Percentiles rank a stretch among this genome's conserved stretches.
Evolutionary conservation across 352 stramenopile species (phyloP).

Genomic region (Discostella stelligera): DNA sequence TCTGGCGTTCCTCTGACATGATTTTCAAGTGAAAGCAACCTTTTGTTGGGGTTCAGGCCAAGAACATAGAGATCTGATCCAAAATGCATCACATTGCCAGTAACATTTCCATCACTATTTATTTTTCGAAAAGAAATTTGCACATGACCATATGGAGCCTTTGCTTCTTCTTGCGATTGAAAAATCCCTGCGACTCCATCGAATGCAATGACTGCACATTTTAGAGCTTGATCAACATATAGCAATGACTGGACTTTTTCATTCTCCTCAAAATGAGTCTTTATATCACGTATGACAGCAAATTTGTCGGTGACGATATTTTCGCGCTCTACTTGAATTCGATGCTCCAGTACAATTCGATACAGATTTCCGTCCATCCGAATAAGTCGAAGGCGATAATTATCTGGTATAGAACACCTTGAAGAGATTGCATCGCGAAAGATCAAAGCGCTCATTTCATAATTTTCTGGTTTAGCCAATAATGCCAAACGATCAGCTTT

Average conservation of each 20-base stretch:
- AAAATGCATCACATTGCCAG: no score
- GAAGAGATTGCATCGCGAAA: conserved; percentile 15
- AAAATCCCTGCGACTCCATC: conserved; percentile 27
- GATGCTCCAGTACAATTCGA: conserved; percentile 12
- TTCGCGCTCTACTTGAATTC: no score
- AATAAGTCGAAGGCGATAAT: conserved; percentile 24
- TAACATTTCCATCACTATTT: no score
- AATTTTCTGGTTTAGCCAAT: conserved; percentile 27
- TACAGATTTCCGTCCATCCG: conserved; percentile 16
- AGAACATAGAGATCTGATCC: not conserved
- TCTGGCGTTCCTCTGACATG: conserved; percentile 21
- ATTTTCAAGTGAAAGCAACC: conserved; percentile 39
- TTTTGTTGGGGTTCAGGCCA: conserved; percentile 47
- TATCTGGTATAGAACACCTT: conserved; percentile 18
- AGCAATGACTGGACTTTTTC: conserved; percentile 32
- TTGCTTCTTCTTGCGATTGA: conserved; percentile 26
- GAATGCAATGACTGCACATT: conserved; percentile 51
- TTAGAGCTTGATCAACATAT: conserved; percentile 29
- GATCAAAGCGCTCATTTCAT: conserved; percentile 9
- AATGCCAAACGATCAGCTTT: conserved; percentile 32
- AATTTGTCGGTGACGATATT: no score
- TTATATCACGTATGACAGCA: conserved; percentile 6
- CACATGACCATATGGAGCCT: conserved; percentile 8
- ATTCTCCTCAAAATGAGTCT: conserved; percentile 23
- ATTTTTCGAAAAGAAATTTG: no score